Conservation (phyloP, 2,329 filamentous ascomycete species). For the Aspergillus thermomutatus region DNA sequence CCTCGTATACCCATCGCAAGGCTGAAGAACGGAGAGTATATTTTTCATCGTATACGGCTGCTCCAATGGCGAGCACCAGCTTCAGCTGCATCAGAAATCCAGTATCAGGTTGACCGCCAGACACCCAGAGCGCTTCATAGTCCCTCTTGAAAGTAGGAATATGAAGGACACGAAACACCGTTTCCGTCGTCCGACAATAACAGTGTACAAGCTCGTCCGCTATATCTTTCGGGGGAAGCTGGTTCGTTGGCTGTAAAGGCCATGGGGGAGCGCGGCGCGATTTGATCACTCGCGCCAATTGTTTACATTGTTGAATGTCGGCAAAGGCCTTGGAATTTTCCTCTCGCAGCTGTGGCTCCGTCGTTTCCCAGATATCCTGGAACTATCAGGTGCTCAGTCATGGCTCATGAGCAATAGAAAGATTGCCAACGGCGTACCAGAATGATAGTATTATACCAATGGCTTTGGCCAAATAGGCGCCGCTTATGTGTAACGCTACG, state of each 20-base stretch:
- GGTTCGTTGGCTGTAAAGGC: constrained; percentile 41
- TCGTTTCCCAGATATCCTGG: constrained; percentile 37
- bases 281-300: constrained; percentile 53
- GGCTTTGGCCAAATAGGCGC: constrained; percentile 54
- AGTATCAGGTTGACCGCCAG: constrained; percentile 26
- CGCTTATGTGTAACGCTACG: constrained; percentile 53
- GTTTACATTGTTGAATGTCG: constrained; percentile 51
- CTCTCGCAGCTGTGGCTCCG: constrained; percentile 41
- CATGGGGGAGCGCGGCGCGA: constrained; percentile 46
- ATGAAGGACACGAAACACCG: constrained; percentile 55
- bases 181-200: constrained; percentile 57
- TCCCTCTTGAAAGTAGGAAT: constrained; percentile 54
- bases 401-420: background rate
- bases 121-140: constrained; percentile 53
- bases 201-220: constrained; percentile 50
- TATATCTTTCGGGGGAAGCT: constrained; percentile 44
- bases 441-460: constrained; percentile 52
- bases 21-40: constrained; percentile 52
- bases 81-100: constrained; percentile 56
- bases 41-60: constrained; percentile 47
- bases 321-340: constrained; percentile 35
- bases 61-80: constrained; percentile 57
- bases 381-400: constrained; percentile 9
- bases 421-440: constrained; percentile 37
- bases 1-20: constrained; percentile 56